A percentile compares a stretch with the other conserved stretches of the same genome.
Evolutionary conservation across 2,329 filamentous ascomycete species (phyloP).

Genomic region (Pseudogymnoascus sp.): DNA sequence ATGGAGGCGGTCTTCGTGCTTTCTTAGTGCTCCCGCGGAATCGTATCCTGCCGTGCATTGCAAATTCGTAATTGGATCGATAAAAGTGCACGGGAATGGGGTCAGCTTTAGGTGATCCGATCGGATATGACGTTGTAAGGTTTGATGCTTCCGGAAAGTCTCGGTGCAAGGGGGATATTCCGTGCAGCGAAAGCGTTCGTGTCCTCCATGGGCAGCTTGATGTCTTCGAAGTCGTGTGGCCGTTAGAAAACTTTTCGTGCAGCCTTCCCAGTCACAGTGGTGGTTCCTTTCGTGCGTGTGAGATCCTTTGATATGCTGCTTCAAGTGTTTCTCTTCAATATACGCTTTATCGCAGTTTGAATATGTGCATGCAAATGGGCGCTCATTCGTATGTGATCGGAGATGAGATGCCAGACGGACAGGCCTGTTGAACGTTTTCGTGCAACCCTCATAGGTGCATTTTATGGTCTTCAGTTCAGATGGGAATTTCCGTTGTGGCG

Average conservation of each 20-base stretch:
- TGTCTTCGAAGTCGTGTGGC: conserved; percentile 71
- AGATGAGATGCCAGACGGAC: conserved; percentile 72
- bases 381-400: conserved; percentile 76
- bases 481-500: conserved; percentile 44
- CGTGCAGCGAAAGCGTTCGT: conserved; percentile 66
- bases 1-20: conserved; percentile 65
- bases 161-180: conserved; percentile 63
- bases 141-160: conserved; percentile 80
- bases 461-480: conserved; percentile 68
- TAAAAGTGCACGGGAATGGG: conserved; percentile 61
- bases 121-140: conserved; percentile 73
- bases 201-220: conserved; percentile 66
- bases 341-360: conserved; percentile 74
- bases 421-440: conserved; percentile 81
- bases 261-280: conserved; percentile 62
- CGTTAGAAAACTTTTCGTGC: conserved; percentile 74
- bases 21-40: conserved; percentile 59
- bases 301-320: conserved; percentile 74
- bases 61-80: conserved; percentile 42
- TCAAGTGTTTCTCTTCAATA: conserved; percentile 76
- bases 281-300: conserved; percentile 66
- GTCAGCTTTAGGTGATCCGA: conserved; percentile 65
- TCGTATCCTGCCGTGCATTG: conserved; percentile 65
- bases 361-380: conserved; percentile 66
- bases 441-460: conserved; percentile 67